Base-by-base conservation (phyloP, 2,329 filamentous ascomycete species). In the Fusarium siculi region DNA sequence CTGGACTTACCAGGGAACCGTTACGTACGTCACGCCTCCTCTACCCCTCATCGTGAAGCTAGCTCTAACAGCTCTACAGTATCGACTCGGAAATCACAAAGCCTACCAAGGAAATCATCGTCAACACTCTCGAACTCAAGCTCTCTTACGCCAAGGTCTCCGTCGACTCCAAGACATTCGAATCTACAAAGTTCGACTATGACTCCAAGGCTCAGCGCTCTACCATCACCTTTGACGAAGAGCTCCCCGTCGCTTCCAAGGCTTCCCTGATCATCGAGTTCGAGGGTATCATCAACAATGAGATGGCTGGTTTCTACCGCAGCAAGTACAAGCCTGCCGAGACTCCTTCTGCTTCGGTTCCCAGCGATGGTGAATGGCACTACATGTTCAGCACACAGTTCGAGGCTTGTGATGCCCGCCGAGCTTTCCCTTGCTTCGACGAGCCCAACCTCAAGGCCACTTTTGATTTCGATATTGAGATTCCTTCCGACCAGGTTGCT, bases 391-490 rank as follows among this genome's bases (percentile, higher is more conserved):
- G 94, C 85, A 99, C 96, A 54, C 96, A 99, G 81, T 99, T 99
- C 80, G 96, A 99, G 86, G 93, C 95, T 50, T 97, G 95, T 79
- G 96, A 99, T 84, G 96, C 96, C 70, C 92, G 96, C 74, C 89
- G 95, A 75, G 96, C 96, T 14, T 98, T 99, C 84, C 96, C 96
- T 53, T 99, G 96, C 85, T 98, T 98, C 79, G 96, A 99, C 80
- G 96, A 99, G 85, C 96, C 96, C 46, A 97, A 97, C 79, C 88
- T 98, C 73, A 99, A 99, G 85, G 94, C 96, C 16, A 96, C 95
- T 5, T 98, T 98, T 79, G 95, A 98, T 82, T 93, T 99, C 67
- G 89, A 95, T 78, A 93, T 99, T 72, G 96, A 98, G 84, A 89
- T 98, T 52, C 96, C 96, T 21, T 91, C 93, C 52, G 94, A 96